Evolutionary conservation across 2,329 filamentous ascomycete species (phyloP).

Genomic region (Drechmeria coniospora): DNA sequence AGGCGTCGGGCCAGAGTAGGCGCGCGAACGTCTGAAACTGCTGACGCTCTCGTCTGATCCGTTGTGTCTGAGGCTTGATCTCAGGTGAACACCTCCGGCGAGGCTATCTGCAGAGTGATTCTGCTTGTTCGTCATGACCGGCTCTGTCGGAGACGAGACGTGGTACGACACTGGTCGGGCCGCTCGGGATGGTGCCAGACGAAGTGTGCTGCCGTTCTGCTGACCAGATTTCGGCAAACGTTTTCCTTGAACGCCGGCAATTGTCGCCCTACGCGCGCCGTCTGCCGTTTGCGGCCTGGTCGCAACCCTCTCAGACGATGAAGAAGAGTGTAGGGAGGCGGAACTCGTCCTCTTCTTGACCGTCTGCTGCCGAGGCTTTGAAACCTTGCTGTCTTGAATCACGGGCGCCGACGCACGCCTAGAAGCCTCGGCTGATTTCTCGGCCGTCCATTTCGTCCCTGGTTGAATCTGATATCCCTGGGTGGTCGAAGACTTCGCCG

Average conservation of each 20-base stretch:
- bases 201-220: slow-evolving; percentile 2
- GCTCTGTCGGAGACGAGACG: slow-evolving; percentile 5
- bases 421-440: slow-evolving; percentile 3
- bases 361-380: slow-evolving; percentile 32
- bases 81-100: slow-evolving; percentile 8
- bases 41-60: slow-evolving; percentile 58
- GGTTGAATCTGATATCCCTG: slow-evolving; percentile 25
- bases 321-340: slow-evolving; percentile 5
- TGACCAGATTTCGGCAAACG: no score
- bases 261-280: no score
- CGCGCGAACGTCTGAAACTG: slow-evolving; percentile 59
- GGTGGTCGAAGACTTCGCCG: slow-evolving; percentile 4
- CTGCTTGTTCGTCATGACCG: slow-evolving; percentile 8
- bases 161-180: slow-evolving; percentile 17
- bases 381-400: no score
- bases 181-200: slow-evolving; percentile 4
- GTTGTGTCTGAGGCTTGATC: slow-evolving; percentile 30
- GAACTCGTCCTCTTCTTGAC: slow-evolving; percentile 16
- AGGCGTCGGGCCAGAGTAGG: slow-evolving; percentile 30
- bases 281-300: no score
- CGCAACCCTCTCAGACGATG: no score
- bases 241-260: no score
- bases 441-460: slow-evolving; percentile 13
- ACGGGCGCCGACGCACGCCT: slow-evolving; percentile 1
- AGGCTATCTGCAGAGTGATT: slow-evolving; percentile 12